Evolutionary conservation across 2,329 filamentous ascomycete species (phyloP).

Genomic region (Trichoderma pleuroti): DNA sequence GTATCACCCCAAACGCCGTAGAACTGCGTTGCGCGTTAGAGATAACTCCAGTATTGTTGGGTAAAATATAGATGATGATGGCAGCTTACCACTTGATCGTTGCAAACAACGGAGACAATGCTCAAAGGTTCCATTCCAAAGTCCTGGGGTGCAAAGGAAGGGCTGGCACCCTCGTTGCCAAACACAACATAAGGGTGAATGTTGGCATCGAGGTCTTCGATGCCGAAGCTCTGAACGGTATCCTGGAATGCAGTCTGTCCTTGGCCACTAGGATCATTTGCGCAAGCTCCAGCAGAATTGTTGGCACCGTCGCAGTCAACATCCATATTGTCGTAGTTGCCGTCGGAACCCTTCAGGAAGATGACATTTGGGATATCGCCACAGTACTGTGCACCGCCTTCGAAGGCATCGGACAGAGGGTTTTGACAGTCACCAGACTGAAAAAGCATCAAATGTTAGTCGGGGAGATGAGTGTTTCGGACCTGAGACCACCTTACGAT

Average conservation of each 20-base stretch:
- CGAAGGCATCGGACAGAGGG: constrained; percentile 20
- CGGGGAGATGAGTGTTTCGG: neutral
- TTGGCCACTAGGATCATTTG: constrained; percentile 16
- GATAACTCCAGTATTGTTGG: neutral
- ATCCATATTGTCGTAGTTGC: constrained; percentile 18
- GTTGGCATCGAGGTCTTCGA: constrained; percentile 16
- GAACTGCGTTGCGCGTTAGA: constrained; percentile 1
- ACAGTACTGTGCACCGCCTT: constrained; percentile 22
- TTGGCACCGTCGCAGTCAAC: constrained; percentile 19
- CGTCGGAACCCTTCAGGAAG: constrained; percentile 27
- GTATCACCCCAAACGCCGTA: constrained; percentile 58
- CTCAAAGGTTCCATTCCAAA: constrained; percentile 12
- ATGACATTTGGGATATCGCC: constrained; percentile 37
- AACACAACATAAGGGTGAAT: constrained; percentile 16
- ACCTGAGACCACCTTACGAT: neutral
- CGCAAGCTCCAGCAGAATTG: neutral
- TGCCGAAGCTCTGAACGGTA: constrained; percentile 8
- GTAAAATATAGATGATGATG: neutral
- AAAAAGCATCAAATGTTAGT: neutral
- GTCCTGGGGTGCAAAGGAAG: neutral
- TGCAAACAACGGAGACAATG: constrained; percentile 15
- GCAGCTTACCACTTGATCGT: constrained; percentile 13
- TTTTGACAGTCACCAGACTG: constrained; percentile 31
- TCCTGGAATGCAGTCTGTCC: constrained; percentile 12
- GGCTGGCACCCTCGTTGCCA: neutral